phyloP scores from a whole-genome alignment of 2,329 filamentous ascomycete species.

The Colletotrichum sp. region DNA sequence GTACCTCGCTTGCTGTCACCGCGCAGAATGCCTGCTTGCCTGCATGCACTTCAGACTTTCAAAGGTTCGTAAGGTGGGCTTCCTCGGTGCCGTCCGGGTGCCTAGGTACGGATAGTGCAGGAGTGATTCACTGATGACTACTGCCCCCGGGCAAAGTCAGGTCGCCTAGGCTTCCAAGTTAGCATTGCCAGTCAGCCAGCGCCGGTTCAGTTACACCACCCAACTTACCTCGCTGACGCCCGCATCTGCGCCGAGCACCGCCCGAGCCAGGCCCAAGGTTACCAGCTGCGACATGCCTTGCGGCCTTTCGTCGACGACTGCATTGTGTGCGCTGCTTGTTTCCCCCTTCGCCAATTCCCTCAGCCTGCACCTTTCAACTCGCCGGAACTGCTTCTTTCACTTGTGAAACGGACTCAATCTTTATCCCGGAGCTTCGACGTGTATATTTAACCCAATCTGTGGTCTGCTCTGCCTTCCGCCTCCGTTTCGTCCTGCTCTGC shows the following conservation, averaged over 20 bases:
- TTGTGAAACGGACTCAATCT: background rate
- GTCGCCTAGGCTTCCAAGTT: background rate
- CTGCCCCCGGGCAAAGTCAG: background rate
- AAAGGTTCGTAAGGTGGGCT: background rate
- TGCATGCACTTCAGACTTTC: background rate
- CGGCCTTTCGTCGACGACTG: background rate
- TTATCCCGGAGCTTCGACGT: background rate
- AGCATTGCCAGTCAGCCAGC: background rate
- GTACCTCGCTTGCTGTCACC: background rate
- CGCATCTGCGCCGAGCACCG: conserved; percentile 15
- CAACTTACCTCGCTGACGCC: conserved; percentile 5
- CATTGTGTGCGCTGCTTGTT: background rate
- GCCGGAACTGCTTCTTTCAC: background rate
- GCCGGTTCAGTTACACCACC: background rate
- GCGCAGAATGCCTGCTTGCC: background rate
- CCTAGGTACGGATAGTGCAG: background rate
- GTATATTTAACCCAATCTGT: background rate
- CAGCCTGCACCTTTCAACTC: background rate
- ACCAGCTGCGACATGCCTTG: background rate
- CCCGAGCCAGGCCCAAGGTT: conserved; percentile 9
- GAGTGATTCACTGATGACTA: background rate
- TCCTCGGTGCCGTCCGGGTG: background rate
- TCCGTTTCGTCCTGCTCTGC: background rate
- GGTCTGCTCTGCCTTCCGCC: background rate
- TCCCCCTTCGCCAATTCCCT: background rate